Evolutionary conservation across 164 flowering plant species (phyloP), one percentile per base, ranked within the genome.

Genomic region (Annona squamosa): DNA sequence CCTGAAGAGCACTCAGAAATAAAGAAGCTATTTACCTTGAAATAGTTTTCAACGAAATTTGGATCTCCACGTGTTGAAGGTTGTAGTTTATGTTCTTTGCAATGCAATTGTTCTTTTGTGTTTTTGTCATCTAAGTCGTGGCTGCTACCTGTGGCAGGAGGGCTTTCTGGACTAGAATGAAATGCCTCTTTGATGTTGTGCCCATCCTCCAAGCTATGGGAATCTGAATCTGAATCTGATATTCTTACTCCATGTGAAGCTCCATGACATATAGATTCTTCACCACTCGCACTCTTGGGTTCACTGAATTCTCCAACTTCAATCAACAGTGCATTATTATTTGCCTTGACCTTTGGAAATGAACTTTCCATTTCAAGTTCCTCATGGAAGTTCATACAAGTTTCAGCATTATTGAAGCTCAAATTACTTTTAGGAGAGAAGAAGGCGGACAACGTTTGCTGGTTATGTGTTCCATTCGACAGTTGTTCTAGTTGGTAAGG

Each of bases 401-500:
- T 70, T 56, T 72, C 71, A 76, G 74, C 75, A 74, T 73, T 80
- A 71, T 84, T 74, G 43, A 78, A 65, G 37, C 71, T 73, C 16
- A 73, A 69, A 65, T 48, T 78, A 65, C 79, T 78, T 82, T 83
- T 87, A 4, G 52, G 62, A 70, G 85, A 37, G 78, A 93, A 95
- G 82, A 93, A 91, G 59, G 86, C 86, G 26, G 95, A 89, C 79
- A 95, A 78, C 74, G 88, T 91, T 76, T 89, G 90, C 81, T 95
- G 99, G 76, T 80, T 86, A 62, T 48, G 64, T 71, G 70, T 78
- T 72, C 82, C 80, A 76, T 78, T 79, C 68, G 80, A 84, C 71
- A 93, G 86, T 80, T 95, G 98, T 48, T 91, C 94, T 57, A 91
- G 89, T 81, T 91, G 93, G 79, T 95, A 95, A 71, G 99, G 92